Base-by-base conservation (phyloP, 2,329 filamentous ascomycete genomes). In the Akanthomyces lecanii region DNA sequence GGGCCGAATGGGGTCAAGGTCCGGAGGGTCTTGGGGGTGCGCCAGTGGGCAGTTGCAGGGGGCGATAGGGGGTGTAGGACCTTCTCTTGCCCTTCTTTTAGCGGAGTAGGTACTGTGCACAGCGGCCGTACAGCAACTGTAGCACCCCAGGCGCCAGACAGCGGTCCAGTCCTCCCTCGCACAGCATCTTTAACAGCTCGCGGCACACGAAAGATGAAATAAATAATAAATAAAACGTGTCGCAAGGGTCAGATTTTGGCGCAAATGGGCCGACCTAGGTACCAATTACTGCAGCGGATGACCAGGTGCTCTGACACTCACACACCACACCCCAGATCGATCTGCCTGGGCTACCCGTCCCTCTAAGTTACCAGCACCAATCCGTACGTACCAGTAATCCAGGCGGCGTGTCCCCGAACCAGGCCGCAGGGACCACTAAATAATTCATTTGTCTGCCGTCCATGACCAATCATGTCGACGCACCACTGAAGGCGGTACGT, bases 301-400 rank as follows among this genome's bases (percentile, higher is more conserved):
- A 21, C 21, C 21, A 16, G 8, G 7, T 25, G 2, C 45, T 38
- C 28, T 38, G 30, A 45, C 25, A 47, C 45, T 38, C 18, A 33
- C 40, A 57, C 54, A 12, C 54, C 28, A 30, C 28, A 30, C 28
- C 28, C 28, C 54, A 47, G 54, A 57, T 57, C 54, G 42, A 57
- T 57, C 54, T 57, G 52, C 21, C 21, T 25, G 12, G 14, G 30
- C 50, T 21, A 51, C 28, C 28, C 28, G 48, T 45, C 33, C 33
- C 33, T 11, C 40, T 36, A 36, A 21, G 21, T 21, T 21, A 21
- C 21, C 33, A 36, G 47, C 30, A 50, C 47, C 25, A 36, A 6
- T 36, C 33, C 8, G 14, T 11, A 38, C 8, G 14, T 38, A 38
- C 10, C 12, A 38, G 33, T 40, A 40, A 40, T 40, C 38, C 38